Conservation (phyloP, 2,329 filamentous ascomycete genomes). For the Exophiala aquamarina region DNA sequence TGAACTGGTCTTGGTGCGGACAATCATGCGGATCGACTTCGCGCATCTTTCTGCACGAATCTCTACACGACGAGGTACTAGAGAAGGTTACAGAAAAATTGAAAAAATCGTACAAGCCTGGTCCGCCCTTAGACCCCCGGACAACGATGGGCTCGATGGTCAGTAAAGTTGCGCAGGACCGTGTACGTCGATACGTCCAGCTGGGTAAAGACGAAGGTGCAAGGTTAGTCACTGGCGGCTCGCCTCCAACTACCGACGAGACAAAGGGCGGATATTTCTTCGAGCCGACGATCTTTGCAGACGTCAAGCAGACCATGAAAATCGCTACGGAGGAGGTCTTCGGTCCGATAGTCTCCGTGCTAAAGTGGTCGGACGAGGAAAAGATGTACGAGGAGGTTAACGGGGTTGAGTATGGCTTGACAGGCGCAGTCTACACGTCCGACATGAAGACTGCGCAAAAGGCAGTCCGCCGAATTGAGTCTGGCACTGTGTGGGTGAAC, state of each 20-base stretch:
- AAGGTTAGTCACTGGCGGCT: neutral
- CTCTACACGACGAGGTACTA: constrained; percentile 64
- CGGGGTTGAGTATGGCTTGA: neutral
- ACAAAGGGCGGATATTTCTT: constrained; percentile 3
- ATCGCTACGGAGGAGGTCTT: constrained; percentile 16
- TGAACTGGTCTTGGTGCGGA: constrained; percentile 31
- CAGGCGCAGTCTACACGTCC: neutral
- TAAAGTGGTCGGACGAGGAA: neutral
- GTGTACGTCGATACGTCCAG: constrained; percentile 1
- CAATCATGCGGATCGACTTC: constrained; percentile 66
- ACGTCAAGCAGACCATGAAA: constrained; percentile 11
- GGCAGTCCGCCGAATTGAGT: neutral
- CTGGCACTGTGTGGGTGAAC: constrained; percentile 7
- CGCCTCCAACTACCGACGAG: neutral
- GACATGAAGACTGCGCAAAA: neutral
- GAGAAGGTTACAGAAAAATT: too few relatives aligned
- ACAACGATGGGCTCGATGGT: neutral
- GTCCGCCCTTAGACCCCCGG: constrained; percentile 62
- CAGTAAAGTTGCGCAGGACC: neutral
- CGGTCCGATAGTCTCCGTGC: constrained; percentile 3
- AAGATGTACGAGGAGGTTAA: neutral
- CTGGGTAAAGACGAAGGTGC: constrained; percentile 12
- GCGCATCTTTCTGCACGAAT: constrained; percentile 63
- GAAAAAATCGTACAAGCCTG: constrained; percentile 59
- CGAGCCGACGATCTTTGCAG: constrained; percentile 7